Evolutionary conservation across 352 stramenopile genomes (phyloP).

Genomic region (Achlya hypogyna): DNA sequence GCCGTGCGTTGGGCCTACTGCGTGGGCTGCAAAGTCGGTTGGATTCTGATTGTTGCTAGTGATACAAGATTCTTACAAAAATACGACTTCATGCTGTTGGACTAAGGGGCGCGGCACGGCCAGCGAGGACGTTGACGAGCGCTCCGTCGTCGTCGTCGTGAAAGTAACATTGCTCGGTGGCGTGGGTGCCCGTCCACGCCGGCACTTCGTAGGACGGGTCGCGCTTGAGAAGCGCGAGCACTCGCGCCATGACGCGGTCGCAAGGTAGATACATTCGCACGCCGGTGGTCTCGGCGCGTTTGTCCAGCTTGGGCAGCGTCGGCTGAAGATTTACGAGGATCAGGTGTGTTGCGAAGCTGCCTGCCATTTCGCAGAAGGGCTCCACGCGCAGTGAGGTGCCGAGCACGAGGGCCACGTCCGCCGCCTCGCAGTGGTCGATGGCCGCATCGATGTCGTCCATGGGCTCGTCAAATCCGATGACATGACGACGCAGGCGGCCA

Average conservation of each 20-base stretch:
- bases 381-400: constrained; percentile 69
- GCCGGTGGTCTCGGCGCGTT: constrained; percentile 48
- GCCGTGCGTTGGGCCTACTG: too few relatives aligned
- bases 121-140: constrained; percentile 72
- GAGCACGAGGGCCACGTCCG: constrained; percentile 66
- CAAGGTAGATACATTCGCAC: constrained; percentile 64
- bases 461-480: constrained; percentile 73
- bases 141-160: constrained; percentile 40
- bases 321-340: constrained; percentile 69
- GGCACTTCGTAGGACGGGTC: constrained; percentile 53
- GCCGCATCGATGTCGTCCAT: constrained; percentile 68
- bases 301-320: constrained; percentile 63
- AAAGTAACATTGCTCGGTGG: constrained; percentile 35
- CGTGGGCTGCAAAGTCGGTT: too few relatives aligned
- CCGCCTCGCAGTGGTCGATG: constrained; percentile 69
- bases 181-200: constrained; percentile 45
- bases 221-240: constrained; percentile 50
- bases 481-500: constrained; percentile 57
- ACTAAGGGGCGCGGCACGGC: constrained; percentile 14
- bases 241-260: constrained; percentile 66
- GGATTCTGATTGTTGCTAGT: too few relatives aligned
- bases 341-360: constrained; percentile 57
- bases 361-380: constrained; percentile 74
- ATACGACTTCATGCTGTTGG: background rate
- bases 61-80: too few relatives aligned